Base-by-base conservation (phyloP, 805 yeast species). In the Komagataella kurtzmanii region DNA sequence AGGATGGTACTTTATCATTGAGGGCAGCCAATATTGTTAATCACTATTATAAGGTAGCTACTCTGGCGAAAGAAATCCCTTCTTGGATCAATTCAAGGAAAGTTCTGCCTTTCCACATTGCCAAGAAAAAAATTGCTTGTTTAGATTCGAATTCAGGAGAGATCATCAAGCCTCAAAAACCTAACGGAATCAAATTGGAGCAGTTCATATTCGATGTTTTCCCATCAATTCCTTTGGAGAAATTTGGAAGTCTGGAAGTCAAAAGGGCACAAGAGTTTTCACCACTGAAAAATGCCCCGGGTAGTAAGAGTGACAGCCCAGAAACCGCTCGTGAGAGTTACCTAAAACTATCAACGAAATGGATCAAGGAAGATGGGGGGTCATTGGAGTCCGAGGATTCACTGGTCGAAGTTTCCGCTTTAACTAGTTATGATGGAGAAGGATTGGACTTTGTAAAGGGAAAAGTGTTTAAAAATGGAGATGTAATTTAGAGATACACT, bases 11-110 rank as follows among this genome's bases (percentile, higher is more conserved):
- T 54, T 74, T 93, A 54, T 77, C 77, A 56, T 77, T 88, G 58
- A 78, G 98, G 58, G 97, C 98, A 3, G 99, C 97, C 23, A 93
- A 93, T 67, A 93, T 93, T 56, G 99, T 93, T 52, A 93, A 93
- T 65, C 99, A 93, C 68, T 93, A 90, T 68, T 93, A 91, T 67
- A 83, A 90, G 3, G 87, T 87, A 48, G 83, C 77, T n/a, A 77
- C 89, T 60, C 71, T 93, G 59, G 65, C 68, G 24, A 57, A 68
- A 36, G 72, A 72, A 67, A 72, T 89, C 54, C 83, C 85, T 3
- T 62, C 71, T 24, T 90, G 97, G 97, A 76, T 80, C 56, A 64
- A 76, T 3, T 76, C 84, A 36, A 80, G 79, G 61, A 70, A 75
- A 56, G 72, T 66, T 58, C 74, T 93, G 61, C 97, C 98, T n/a